Evolutionary conservation across 2,329 filamentous ascomycete species (phyloP).

Genomic region (Fusarium bactridioides): DNA sequence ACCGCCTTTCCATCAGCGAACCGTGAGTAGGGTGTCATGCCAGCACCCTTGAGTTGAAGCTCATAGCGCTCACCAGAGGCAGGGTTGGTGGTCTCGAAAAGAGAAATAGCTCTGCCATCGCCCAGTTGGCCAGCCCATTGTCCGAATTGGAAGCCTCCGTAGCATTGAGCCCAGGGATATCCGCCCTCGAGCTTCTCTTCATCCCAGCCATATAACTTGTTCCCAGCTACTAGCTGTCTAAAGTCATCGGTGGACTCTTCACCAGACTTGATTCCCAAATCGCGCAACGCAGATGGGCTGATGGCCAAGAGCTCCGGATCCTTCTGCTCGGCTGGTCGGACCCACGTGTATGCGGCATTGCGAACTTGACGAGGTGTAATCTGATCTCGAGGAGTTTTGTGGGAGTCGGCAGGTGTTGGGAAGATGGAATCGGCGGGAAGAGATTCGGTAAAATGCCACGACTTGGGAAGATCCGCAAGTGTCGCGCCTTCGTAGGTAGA

Average conservation of each 20-base stretch:
- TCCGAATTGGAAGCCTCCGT: constrained; percentile 83
- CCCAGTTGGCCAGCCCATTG: constrained; percentile 96
- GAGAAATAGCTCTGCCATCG: constrained; percentile 90
- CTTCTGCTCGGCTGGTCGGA: constrained; percentile 77
- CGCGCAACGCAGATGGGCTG: constrained; percentile 78
- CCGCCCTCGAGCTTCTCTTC: constrained; percentile 71
- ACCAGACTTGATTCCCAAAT: constrained; percentile 76
- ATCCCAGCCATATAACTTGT: constrained; percentile 81
- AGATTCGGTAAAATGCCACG: constrained; percentile 70
- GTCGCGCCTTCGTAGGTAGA: constrained; percentile 45
- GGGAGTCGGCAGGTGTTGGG: constrained; percentile 81
- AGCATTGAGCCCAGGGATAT: constrained; percentile 99
- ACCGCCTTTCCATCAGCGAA: constrained; percentile 98
- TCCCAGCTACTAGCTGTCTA: constrained; percentile 79
- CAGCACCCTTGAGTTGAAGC: constrained; percentile 92
- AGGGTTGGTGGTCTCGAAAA: constrained; percentile 89
- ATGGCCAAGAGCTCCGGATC: constrained; percentile 83
- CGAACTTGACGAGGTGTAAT: constrained; percentile 85
- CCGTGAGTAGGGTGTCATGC: constrained; percentile 90
- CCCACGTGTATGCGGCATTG: constrained; percentile 87
- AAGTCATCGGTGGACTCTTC: constrained; percentile 80
- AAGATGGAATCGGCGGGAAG: constrained; percentile 81
- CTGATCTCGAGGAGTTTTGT: constrained; percentile 78
- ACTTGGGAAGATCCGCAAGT: constrained; percentile 67
- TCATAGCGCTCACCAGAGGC: constrained; percentile 79